Percentiles rank a stretch among this genome's conserved stretches.
These are phyloP conservation scores for Phoma sp. DNA, from an alignment of 2,329 filamentous ascomycete genomes.

Conservation along the genomic window DNA sequence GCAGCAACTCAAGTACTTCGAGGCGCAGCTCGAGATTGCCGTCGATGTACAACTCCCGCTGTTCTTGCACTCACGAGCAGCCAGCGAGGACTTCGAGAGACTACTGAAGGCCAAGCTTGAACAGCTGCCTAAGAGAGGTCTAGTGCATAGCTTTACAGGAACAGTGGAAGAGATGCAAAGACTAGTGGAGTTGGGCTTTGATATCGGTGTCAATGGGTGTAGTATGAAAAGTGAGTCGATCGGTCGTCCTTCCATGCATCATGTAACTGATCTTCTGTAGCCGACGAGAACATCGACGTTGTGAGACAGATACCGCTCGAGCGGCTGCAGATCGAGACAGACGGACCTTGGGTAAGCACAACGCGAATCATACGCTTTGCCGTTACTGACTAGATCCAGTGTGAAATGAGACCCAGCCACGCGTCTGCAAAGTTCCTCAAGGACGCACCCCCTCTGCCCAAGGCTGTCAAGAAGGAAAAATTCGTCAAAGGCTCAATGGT, in stretches of 20 bases:
- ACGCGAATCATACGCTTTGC: no score
- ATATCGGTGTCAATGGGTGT: conserved; percentile 96
- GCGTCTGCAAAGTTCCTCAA: conserved; percentile 78
- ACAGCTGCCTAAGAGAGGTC: conserved; percentile 72
- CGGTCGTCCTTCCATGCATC: background rate
- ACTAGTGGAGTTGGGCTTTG: conserved; percentile 78
- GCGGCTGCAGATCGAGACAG: conserved; percentile 90
- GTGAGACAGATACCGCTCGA: conserved; percentile 80
- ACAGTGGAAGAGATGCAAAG: conserved; percentile 83
- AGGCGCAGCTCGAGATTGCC: conserved; percentile 79
- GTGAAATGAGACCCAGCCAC: conserved; percentile 89
- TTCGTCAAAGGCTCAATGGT: conserved; percentile 88
- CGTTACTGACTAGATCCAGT: conserved; percentile 55
- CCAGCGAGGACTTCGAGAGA: conserved; percentile 64
- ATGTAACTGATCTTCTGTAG: conserved; percentile 19
- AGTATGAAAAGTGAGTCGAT: conserved; percentile 75
- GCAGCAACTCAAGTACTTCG: conserved; percentile 84
- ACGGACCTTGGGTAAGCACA: conserved; percentile 78
- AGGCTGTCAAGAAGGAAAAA: conserved; percentile 93
- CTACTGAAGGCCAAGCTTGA: conserved; percentile 70
- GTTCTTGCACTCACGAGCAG: conserved; percentile 90
- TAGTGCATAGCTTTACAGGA: conserved; percentile 96
- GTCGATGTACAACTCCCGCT: conserved; percentile 79
- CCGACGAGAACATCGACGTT: conserved; percentile 77
- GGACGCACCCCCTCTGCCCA: conserved; percentile 74